phyloP scores from a whole-genome alignment of 306 rosid species.

The Rosa lucieae region DNA sequence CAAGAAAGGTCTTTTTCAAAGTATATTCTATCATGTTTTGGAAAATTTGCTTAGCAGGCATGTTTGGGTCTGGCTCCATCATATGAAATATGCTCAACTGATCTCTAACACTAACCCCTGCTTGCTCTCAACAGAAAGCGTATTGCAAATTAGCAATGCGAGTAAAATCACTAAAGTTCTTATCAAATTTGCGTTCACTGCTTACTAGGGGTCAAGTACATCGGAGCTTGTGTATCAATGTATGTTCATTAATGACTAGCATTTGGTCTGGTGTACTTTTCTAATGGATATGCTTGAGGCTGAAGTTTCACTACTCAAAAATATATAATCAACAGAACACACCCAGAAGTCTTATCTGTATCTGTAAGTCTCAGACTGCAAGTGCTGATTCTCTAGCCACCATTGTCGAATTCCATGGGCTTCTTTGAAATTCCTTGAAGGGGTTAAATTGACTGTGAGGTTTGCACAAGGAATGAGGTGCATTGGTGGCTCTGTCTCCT shows the following conservation, averaged over 20 bases:
- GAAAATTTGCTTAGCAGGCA: too few relatives aligned
- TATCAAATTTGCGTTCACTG: too few relatives aligned
- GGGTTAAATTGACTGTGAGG: conserved; percentile 42
- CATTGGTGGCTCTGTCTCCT: conserved; percentile 51
- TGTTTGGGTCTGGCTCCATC: too few relatives aligned
- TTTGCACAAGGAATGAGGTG: conserved; percentile 91
- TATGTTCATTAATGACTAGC: neutral
- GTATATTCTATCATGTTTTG: too few relatives aligned
- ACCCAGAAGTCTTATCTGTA: conserved; percentile 29
- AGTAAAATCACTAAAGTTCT: too few relatives aligned
- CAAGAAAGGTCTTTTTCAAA: too few relatives aligned
- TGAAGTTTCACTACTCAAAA: neutral
- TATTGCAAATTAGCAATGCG: too few relatives aligned
- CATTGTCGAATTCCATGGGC: conserved; percentile 96
- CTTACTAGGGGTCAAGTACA: too few relatives aligned
- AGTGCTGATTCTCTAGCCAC: conserved; percentile 62
- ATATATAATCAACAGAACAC: neutral
- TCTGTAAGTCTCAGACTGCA: conserved; percentile 42
- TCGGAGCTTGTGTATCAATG: neutral
- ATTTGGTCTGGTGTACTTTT: neutral
- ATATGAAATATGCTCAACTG: too few relatives aligned
- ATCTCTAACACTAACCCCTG: too few relatives aligned
- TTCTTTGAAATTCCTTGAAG: conserved; percentile 49
- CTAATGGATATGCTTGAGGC: neutral
- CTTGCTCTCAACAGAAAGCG: too few relatives aligned